These are phyloP conservation scores for Ettlia oleoabundans DNA, from an alignment of 139 green algal genomes.

Conservation along the genomic window DNA sequence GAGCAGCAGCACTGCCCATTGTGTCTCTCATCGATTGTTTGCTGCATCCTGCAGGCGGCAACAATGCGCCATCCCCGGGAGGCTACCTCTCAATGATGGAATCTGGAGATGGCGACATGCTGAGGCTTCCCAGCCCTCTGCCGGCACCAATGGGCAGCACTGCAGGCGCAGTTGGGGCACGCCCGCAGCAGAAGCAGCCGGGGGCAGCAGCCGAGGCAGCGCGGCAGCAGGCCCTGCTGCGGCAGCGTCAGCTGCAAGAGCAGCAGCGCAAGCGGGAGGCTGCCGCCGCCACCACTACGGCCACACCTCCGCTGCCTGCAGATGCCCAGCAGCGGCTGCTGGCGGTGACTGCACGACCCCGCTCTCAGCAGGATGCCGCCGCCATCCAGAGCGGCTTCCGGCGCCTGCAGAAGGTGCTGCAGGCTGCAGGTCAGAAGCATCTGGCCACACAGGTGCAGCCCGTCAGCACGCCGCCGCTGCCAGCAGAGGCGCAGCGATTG, in stretches of 20 bases:
- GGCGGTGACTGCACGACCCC: not conserved
- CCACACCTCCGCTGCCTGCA: slow-evolving; percentile 4
- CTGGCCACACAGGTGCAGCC: not conserved
- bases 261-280: not conserved
- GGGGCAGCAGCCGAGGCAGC: not conserved
- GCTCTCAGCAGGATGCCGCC: not conserved
- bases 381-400: not conserved
- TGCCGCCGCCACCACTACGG: not conserved
- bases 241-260: slow-evolving; percentile 18
- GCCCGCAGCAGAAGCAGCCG: not conserved
- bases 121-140: too few species aligned
- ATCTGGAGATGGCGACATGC: too few species aligned
- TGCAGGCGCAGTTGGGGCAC: not conserved
- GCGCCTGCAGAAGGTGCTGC: not conserved
- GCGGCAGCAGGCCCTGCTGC: slow-evolving; percentile 10
- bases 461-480: slow-evolving; percentile 13
- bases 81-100: too few species aligned
- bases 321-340: not conserved
- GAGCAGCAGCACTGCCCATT: too few species aligned
- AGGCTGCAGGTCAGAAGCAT: not conserved
- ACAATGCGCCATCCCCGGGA: too few species aligned
- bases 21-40: too few species aligned
- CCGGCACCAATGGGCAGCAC: too few species aligned
- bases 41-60: too few species aligned
- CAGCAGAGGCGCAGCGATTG: slow-evolving; percentile 7